Conservation (phyloP, 306 rosid species). For the Pyrus bretschneideri region DNA sequence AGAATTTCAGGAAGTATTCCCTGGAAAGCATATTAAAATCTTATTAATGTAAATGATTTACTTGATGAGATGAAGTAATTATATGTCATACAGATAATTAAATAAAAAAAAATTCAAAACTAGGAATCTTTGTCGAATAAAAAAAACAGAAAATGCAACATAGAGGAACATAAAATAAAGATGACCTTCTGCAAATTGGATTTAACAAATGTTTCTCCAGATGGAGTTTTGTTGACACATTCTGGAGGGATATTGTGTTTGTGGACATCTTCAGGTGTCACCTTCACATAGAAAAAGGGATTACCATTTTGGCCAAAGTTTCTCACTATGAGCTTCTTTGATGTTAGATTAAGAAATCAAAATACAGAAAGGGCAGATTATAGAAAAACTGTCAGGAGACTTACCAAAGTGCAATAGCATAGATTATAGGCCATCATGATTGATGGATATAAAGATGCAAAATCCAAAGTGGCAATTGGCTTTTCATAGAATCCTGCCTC, state of each 20-base stretch:
- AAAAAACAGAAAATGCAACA: neutral
- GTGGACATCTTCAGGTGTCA: conserved; percentile 66
- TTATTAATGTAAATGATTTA: neutral
- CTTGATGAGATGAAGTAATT: conserved; percentile 1
- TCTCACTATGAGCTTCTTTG: neutral
- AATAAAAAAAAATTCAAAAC: conserved; percentile 12
- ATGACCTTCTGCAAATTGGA: conserved; percentile 76
- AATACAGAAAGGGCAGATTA: neutral
- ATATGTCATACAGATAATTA: conserved; percentile 1
- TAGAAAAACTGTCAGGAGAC: conserved; percentile 11
- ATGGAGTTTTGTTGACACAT: conserved; percentile 79
- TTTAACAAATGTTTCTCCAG: conserved; percentile 91
- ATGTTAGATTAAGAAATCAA: neutral
- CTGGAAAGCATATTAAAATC: conserved; percentile 32
- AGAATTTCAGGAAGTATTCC: conserved; percentile 99
- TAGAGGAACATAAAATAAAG: neutral
- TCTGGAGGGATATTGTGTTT: conserved; percentile 78
- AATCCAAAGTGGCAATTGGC: conserved; percentile 96
- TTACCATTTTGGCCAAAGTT: neutral
- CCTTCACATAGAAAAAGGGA: conserved; percentile 39
- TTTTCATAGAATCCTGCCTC: conserved; percentile 89
- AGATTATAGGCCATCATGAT: conserved; percentile 99
- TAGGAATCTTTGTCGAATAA: neutral
- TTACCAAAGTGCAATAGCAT: conserved; percentile 97
- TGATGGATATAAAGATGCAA: conserved; percentile 95